These are phyloP conservation scores for Lipomyces yamadae DNA, from an alignment of 805 yeast species.

Conservation along the genomic window DNA sequence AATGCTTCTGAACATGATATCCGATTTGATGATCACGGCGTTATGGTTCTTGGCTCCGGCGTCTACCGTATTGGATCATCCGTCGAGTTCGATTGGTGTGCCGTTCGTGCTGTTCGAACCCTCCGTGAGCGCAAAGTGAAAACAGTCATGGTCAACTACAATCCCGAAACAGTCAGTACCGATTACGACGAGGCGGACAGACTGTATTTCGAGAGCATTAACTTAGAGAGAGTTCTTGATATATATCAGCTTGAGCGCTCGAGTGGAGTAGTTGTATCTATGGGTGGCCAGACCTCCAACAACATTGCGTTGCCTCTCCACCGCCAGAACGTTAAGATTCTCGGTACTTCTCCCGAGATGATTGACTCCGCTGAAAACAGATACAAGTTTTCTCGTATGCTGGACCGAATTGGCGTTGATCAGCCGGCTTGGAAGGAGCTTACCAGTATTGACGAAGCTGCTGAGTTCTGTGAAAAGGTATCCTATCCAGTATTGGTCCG, in stretches of 20 bases:
- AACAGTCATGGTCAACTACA: conserved; percentile 96
- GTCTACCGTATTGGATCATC: conserved; percentile 99
- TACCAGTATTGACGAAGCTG: conserved; percentile 91
- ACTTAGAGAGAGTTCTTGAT: conserved; percentile 91
- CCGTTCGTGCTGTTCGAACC: conserved; percentile 94
- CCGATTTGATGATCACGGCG: conserved; percentile 87
- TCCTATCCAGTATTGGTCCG: conserved; percentile 95
- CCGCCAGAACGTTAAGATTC: conserved; percentile 90
- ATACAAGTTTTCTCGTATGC: conserved; percentile 96
- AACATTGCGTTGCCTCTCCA: conserved; percentile 91
- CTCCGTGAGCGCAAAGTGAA: conserved; percentile 82
- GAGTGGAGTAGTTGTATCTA: conserved; percentile 88
- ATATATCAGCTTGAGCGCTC: conserved; percentile 91
- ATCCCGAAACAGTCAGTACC: conserved; percentile 98
- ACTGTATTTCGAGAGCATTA: conserved; percentile 92
- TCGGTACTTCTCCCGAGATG: conserved; percentile 98
- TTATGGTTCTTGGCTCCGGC: conserved; percentile 96
- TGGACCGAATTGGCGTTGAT: conserved; percentile 94
- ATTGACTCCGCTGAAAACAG: conserved; percentile 98
- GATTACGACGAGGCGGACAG: conserved; percentile 98
- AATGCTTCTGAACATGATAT: conserved; percentile 89
- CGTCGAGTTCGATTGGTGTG: conserved; percentile 99
- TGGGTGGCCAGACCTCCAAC: conserved; percentile 99
- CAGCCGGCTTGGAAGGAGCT: conserved; percentile 99
- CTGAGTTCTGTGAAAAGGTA: conserved; percentile 85